Evolutionary conservation across 805 yeast genomes (phyloP), one percentile per base, ranked within the genome.

Genomic region (Cyberlindnera lachancei): DNA sequence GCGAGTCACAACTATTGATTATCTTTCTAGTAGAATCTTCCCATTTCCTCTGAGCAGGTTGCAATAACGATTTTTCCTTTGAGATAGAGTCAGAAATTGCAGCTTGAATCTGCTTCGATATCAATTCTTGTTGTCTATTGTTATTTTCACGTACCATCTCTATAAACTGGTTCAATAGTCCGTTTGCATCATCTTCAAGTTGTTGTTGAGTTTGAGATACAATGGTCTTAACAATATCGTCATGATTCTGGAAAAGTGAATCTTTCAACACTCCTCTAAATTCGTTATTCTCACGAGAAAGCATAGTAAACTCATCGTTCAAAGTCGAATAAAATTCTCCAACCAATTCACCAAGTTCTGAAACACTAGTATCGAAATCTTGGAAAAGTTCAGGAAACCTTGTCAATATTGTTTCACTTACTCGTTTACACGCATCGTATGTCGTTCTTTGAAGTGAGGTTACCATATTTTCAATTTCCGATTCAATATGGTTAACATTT

Each of bases 211-310:
- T 31, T 12, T 42, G 27, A 1, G 25, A 13, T 1, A 50, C 39
- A 4, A 44, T 41, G 16, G 31, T 22, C 4, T 41, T 33, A 1
- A 48, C 37, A 15, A 46, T 36, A 3, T 35, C 32, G 6, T 38
- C 34, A 21, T 51, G 53, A 27, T 48, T 50, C 12, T 38, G 45
- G 29, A 50, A 51, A 20, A 50, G 22, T 4, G 36, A 31, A 10
- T 48, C 56, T 15, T 41, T 36, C 7, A 51, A 14, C 4, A 31
- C 30, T 3, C 31, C 25, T 21, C 42, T 46, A 17, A 51, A 37
- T 8, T 45, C 40, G 25, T 50, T 50, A 33, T 50, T 51, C 15
- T 51, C 50, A 27, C 36, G 40, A 1, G 53, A 45, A 4, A 51
- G 28, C n/a, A 31, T 36, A 0, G 53, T 37, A 18, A 44, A 45